Percentiles rank a stretch among this genome's conserved stretches.
These are phyloP conservation scores for Kitagawia praeruptora DNA, from an alignment of 129 eudicot genomes.

Conservation along the genomic window DNA sequence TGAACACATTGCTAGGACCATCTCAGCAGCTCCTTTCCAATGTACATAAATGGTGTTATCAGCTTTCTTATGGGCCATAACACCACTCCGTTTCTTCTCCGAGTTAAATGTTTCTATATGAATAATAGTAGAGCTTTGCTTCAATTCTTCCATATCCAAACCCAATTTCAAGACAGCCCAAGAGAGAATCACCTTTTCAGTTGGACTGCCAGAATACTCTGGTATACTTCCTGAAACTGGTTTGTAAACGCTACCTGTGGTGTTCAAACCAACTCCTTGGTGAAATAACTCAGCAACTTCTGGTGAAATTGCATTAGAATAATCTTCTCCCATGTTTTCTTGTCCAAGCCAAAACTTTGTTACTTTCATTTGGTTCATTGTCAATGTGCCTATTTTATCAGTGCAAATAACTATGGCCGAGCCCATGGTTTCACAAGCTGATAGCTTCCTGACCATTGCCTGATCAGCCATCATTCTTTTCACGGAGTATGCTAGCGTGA, in stretches of 20 bases:
- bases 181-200: slow-evolving; percentile 74
- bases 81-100: slow-evolving; percentile 66
- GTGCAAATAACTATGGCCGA: slow-evolving; percentile 85
- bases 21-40: slow-evolving; percentile 98
- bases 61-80: slow-evolving; percentile 28
- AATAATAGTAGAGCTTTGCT: slow-evolving; percentile 36
- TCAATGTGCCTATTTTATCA: slow-evolving; percentile 81
- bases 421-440: slow-evolving; percentile 96
- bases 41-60: slow-evolving; percentile 43
- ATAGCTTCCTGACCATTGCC: slow-evolving; percentile 82
- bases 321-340: slow-evolving; percentile 24
- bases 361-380: slow-evolving; percentile 73
- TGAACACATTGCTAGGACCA: slow-evolving; percentile 66
- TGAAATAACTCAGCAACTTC: slow-evolving; percentile 34
- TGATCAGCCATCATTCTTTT: slow-evolving; percentile 89
- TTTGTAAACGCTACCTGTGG: slow-evolving; percentile 60
- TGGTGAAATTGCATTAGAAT: slow-evolving; percentile 9
- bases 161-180: slow-evolving; percentile 70
- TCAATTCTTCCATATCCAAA: slow-evolving; percentile 59
- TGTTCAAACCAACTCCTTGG: slow-evolving; percentile 71
- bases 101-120: slow-evolving; percentile 78
- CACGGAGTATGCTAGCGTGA: slow-evolving; percentile 87
- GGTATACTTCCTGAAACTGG: slow-evolving; percentile 19
- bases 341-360: slow-evolving; percentile 64
- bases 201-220: slow-evolving; percentile 74